phyloP scores from a whole-genome alignment of 2,329 filamentous ascomycete genomes.

The Colletotrichum agaves region DNA sequence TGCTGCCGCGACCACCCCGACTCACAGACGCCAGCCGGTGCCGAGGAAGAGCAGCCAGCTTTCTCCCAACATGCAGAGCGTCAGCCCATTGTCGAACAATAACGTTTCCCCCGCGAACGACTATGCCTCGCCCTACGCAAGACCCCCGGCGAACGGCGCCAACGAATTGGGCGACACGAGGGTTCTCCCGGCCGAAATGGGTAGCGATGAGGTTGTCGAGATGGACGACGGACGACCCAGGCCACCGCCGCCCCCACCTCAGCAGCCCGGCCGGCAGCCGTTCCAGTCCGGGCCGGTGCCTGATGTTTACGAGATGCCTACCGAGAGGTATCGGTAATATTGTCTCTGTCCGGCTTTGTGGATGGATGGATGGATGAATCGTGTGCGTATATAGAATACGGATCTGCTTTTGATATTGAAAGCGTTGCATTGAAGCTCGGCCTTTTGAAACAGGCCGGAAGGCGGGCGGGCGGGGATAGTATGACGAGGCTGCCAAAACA shows the following conservation, averaged over 20 bases:
- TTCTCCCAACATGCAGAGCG: constrained; percentile 26
- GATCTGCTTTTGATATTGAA: background rate
- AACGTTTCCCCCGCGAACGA: constrained; percentile 19
- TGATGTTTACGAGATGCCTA: constrained; percentile 56
- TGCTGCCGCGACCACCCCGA: constrained; percentile 1
- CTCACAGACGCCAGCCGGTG: constrained; percentile 23
- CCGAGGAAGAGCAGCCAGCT: constrained; percentile 27
- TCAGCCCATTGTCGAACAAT: constrained; percentile 33
- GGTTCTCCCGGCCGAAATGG: constrained; percentile 31
- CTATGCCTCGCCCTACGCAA: constrained; percentile 6
- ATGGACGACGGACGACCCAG: constrained; percentile 45
- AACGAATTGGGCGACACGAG: constrained; percentile 31
- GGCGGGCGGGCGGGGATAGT: background rate
- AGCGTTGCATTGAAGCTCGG: constrained; percentile 4
- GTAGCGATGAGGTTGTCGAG: constrained; percentile 43
- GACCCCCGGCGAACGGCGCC: constrained; percentile 32
- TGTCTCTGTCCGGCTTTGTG: background rate
- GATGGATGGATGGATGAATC: background rate
- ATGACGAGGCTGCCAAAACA: background rate
- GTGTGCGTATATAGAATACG: constrained; percentile 3
- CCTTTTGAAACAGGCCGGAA: constrained; percentile 9
- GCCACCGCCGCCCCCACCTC: constrained; percentile 18
- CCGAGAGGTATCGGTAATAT: constrained; percentile 49
- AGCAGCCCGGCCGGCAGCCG: constrained; percentile 43
- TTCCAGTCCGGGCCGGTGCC: constrained; percentile 46